Base-by-base conservation (phyloP, 2,329 filamentous ascomycete species). In the Xylariaceae sp. region DNA sequence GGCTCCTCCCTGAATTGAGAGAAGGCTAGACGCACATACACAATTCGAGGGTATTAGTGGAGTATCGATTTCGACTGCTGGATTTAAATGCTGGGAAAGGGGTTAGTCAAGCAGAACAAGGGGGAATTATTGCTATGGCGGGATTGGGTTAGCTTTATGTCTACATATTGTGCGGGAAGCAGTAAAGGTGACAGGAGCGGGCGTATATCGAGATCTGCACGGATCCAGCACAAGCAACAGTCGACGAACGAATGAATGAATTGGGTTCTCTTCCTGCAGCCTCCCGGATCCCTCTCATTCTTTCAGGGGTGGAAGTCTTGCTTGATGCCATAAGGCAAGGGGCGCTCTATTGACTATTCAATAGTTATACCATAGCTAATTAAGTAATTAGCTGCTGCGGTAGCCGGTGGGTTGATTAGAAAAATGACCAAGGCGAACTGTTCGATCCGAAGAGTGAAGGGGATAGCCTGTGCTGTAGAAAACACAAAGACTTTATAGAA, bases 11-110 rank as follows among this genome's bases (percentile, higher is more conserved):
- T 24, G 36, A 30, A 24, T 36, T 30, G 20, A 44, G 41, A 20
- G 15, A 32, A n/a, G 40, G 41, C 33, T 36, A 15, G 32, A 48
- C 30, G 18, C 49, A 33, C 49, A 53, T 39, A 26, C 32, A 29
- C 41, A 20, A 50, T 24, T 21, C 52, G 51, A 55, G 42, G 47
- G 39, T 47, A 30, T 49, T 48, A 43, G 30, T 36, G 35, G 52
- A 33, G 33, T 9, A 11, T 9, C 26, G 23, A n/a, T n/a, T 37
- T 27, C 10, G 20, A 18, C 35, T 40, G 27, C 42, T 33, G 32
- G 29, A n/a, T n/a, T 27, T 36, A 46, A 21, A 11, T 42, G 18
- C 23, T 29, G 16, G 35, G 41, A 32, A 23, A 29, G 30, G 44
- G 48, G 18, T 26, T 24, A 21, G 42, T 24, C 40, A 36, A 37